Base-by-base conservation (phyloP, 2,329 filamentous ascomycete species). In the Colletotrichum kahawae region DNA sequence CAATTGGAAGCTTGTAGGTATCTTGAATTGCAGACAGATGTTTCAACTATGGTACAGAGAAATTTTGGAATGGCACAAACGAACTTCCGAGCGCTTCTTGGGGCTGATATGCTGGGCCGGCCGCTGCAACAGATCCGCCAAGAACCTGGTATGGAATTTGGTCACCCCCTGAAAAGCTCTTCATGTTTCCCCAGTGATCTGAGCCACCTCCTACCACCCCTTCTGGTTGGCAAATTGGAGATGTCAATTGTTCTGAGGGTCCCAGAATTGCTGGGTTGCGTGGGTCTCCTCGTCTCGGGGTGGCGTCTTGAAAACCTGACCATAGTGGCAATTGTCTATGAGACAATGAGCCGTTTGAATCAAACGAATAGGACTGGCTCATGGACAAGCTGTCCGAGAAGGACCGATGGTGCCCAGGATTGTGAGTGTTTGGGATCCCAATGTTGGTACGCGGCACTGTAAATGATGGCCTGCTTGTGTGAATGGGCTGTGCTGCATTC, bases 11-110 rank as follows among this genome's bases (percentile, higher is more conserved):
- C n/a, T 57, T 27, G 54, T 7, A 36, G 43, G 38, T 67, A 56
- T 54, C 16, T 34, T 48, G 34, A 18, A 65, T 43, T 65, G n/a
- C 57, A 14, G 29, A n/a, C 57, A 63, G 18, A 36, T 33, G 65
- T 36, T 36, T 31, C 31, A 67, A 36, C 72, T 75, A 75, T 67
- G 64, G 21, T 67, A 75, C 72, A 67, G 72, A 67, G 33, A 75
- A 75, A 29, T 48, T 67, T n/a, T 75, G 72, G 4, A 67, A 75
- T 34, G 64, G 63, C 21, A 72, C 36, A 56, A 56, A 75, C 7
- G 72, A 34, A 29, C 54, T 43, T 9, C 38, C 65, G 8, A 73
- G 48, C 12, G 48, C 71, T 27, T 73, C 71, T 36, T 64, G 51
- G 2, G 62, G 4, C 27, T 48, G 63, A 34, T 71, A 75, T 2